A percentile compares a stretch with the other conserved stretches of the same genome.
These are phyloP conservation scores for Citropsis articulata DNA, from an alignment of 345 rosid species.

Conservation along the genomic window DNA sequence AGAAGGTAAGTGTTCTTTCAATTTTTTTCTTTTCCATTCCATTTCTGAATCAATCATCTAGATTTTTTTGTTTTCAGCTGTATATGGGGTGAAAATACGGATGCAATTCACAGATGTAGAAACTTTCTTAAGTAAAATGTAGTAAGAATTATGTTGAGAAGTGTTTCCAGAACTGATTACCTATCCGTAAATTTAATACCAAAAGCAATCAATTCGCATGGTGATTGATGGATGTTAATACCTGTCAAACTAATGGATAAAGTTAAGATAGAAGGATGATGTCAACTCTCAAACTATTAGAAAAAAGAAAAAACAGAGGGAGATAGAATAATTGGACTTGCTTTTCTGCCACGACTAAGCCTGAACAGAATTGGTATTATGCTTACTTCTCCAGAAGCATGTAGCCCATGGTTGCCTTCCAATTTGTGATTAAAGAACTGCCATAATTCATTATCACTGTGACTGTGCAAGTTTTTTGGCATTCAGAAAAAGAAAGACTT, in stretches of 20 bases:
- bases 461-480: background rate
- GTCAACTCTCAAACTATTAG: background rate
- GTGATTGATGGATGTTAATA: background rate
- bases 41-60: background rate
- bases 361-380: background rate
- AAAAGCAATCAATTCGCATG: background rate
- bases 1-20: slow-evolving; percentile 47
- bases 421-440: background rate
- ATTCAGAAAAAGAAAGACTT: background rate
- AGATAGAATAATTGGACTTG: background rate
- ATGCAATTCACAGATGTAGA: background rate
- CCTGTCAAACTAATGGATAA: background rate
- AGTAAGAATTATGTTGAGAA: background rate
- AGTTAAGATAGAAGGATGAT: background rate
- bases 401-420: background rate
- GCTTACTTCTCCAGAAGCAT: background rate
- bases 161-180: background rate
- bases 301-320: background rate
- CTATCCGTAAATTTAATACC: background rate
- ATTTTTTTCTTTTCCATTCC: background rate
- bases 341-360: background rate
- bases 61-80: background rate
- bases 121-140: background rate
- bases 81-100: background rate
- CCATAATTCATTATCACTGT: background rate